Evolutionary conservation across 225 moss, liverwort and hornwort species (phyloP).

Genomic region (Polytrichum commune): DNA sequence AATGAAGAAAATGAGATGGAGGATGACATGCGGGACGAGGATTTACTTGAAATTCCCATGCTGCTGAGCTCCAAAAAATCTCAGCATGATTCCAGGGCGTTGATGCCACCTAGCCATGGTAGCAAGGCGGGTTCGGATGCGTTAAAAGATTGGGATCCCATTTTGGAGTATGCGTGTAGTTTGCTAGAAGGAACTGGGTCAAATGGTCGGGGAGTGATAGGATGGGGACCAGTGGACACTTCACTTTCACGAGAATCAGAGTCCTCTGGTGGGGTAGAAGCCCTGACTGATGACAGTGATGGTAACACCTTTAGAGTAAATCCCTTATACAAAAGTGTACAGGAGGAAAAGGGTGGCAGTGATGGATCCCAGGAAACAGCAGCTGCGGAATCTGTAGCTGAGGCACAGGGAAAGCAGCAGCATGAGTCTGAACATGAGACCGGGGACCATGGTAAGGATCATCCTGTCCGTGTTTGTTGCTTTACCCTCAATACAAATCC

Average conservation of each 20-base stretch:
- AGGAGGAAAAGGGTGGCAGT: slow-evolving; percentile 15
- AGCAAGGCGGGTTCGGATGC: slow-evolving; percentile 40
- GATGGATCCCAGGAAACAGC: slow-evolving; percentile 11
- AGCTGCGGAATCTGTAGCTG: slow-evolving; percentile 18
- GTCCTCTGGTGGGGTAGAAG: slow-evolving; percentile 24
- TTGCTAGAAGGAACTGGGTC: slow-evolving; percentile 47
- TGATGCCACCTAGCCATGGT: slow-evolving; percentile 25
- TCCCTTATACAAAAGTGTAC: slow-evolving; percentile 15
- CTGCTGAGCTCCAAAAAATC: slow-evolving; percentile 30
- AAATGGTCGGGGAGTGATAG: slow-evolving; percentile 33
- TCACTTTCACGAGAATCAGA: slow-evolving; percentile 45
- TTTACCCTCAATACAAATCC: no score
- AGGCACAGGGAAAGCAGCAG: slow-evolving; percentile 15
- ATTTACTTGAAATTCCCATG: slow-evolving; percentile 51
- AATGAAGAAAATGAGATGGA: slow-evolving; percentile 27
- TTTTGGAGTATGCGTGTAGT: slow-evolving; percentile 54
- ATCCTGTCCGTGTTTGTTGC: neutral
- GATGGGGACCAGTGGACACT: slow-evolving; percentile 58
- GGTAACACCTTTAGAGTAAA: slow-evolving; percentile 20
- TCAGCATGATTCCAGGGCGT: slow-evolving; percentile 33
- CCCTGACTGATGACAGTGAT: slow-evolving; percentile 20
- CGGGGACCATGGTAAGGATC: slow-evolving; percentile 31
- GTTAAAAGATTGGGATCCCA: slow-evolving; percentile 44
- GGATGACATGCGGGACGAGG: slow-evolving; percentile 40
- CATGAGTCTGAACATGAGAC: slow-evolving; percentile 17